Evolutionary conservation across 306 rosid species (phyloP), one percentile per base, ranked within the genome.

Genomic region (Pachyrhizus erosus): DNA sequence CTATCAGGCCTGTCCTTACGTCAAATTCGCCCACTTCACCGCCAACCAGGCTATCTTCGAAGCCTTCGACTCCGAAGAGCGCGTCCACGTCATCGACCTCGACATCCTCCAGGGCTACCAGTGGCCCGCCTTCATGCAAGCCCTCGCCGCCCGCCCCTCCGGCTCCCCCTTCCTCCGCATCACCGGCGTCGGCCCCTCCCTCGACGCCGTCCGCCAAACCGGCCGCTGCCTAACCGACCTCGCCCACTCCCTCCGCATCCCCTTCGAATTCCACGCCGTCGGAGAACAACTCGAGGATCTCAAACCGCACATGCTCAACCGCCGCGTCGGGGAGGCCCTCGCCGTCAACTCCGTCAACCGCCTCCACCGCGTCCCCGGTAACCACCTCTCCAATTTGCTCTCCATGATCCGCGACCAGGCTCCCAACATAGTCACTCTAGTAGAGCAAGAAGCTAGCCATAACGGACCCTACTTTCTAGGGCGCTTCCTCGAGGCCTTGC

Each of bases 51-150:
- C 97, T 33, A 95, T 93, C 73, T 95, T 95, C 23, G 98, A 93
- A 77, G 97, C 98, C 1, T 94, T 94, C 3, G 97, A 95, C 40
- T 80, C 89, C 2, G 97, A 95, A 79, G 94, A 90, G 10, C 93
- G 97, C 0, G 97, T 95, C 5, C 98, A 95, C 62, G 92, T 95
- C 39, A 93, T 95, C 23, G 97, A 95, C 61, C 91, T 91, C 0
- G 94, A 95, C 18, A 93, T 95, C 72, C 94, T 90, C 45, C 97
- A 95, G 61, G 98, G 98, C 9, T 95, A 95, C 23, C 98, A 95
- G 27, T 93, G 97, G 97, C 98, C 96, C 0, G 96, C 98, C 2
- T 93, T 93, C 85, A 95, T 90, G 98, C 98, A 95, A 70, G 98
- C 98, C 78, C 49, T 95, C 0, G 93, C 98, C 0, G 98, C 98